Evolutionary conservation across 352 stramenopile species (phyloP), one percentile per base, ranked within the genome.

Genomic region (Phytophthora chlamydospora): DNA sequence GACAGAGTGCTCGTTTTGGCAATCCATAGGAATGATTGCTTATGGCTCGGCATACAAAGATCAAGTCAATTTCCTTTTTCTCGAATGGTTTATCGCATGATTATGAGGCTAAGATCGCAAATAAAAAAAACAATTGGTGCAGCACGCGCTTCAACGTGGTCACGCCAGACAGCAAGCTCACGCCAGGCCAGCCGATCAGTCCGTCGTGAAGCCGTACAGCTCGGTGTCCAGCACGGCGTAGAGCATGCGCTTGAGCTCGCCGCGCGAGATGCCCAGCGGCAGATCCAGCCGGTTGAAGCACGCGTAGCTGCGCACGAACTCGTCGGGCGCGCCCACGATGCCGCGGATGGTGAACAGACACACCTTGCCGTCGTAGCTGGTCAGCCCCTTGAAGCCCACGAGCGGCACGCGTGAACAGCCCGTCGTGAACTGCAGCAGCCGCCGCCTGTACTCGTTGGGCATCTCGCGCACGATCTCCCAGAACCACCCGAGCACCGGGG

Each of bases 271-370:
- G 51, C 98, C 98, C 27, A 98, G 58, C 14, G 97, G 96, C 16
- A 99, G 74, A 79, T 99, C 97, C 56, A 99, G 94, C 1, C 76
- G 83, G 47, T 91, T 91, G 63, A 90, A 92, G 60, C 85, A 92
- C 38, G 83, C 76, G 44, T 91, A 88, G 61, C 83, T 89, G 41
- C 68, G 78, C 32, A 91, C 73, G 44, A 76, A 89, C 64, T 78
- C 71, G 46, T 78, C 62, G 0, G 57, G 73, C 12, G 53, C 57
- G 11, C 62, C 62, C 9, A 73, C 50, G 27, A 90, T 73, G n/a
- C 71, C 78, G 12, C 80, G 76, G 35, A 95, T 60, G 17, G 83
- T 90, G 50, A 96, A 96, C 36, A 75, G 67, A 51, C 80, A 90
- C 7, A 93, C 66, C 12, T 76, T 77, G 0, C 85, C 85, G 48